Conservation (phyloP, 164 flowering plant genomes). For the Kalanchoe fedtschenkoi region DNA sequence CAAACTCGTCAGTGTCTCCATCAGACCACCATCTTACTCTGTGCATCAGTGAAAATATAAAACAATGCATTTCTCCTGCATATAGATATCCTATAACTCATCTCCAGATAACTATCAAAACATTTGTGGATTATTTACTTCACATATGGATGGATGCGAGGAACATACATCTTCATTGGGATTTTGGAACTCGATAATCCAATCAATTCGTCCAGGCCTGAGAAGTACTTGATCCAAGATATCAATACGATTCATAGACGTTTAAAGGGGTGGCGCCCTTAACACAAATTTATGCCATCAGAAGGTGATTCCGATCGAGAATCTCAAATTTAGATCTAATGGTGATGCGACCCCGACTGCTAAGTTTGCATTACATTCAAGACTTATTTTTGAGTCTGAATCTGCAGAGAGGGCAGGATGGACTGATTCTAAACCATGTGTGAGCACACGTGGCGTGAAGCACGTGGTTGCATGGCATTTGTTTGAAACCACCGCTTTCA, state of each 20-base stretch:
- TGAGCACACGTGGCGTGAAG: no score
- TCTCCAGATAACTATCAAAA: not conserved
- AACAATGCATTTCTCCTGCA: not conserved
- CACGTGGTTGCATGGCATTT: no score
- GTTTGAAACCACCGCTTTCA: no score
- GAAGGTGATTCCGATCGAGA: conserved; percentile 47
- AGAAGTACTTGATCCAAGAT: conserved; percentile 95
- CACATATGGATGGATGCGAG: not conserved
- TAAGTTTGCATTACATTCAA: no score
- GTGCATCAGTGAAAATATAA: not conserved
- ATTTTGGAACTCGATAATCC: conserved; percentile 94
- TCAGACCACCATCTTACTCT: not conserved
- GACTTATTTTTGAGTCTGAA: no score
- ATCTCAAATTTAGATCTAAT: no score
- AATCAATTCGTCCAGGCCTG: conserved; percentile 90
- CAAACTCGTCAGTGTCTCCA: not conserved
- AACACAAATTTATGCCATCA: not conserved
- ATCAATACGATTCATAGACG: conserved; percentile 95
- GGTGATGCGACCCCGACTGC: no score
- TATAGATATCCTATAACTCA: not conserved
- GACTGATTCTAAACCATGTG: no score
- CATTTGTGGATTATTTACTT: not conserved
- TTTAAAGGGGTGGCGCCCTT: conserved; percentile 17
- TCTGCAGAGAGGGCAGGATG: no score
- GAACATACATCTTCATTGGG: conserved; percentile 75